Evolutionary conservation across 306 rosid genomes (phyloP), one percentile per base, ranked within the genome.

Genomic region (Ormosia semicastrata): DNA sequence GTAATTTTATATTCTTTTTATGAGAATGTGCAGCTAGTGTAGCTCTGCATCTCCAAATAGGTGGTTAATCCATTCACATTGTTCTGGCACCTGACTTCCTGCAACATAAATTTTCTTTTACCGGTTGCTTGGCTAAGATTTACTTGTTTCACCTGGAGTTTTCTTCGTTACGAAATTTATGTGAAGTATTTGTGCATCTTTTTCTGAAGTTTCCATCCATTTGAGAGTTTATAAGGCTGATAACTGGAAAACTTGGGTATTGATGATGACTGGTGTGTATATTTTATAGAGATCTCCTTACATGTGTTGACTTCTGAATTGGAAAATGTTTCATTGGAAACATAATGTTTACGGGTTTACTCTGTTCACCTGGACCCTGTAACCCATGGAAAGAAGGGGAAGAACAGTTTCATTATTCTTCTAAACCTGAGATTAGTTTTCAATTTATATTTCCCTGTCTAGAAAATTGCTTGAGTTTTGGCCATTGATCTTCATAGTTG

Each of bases 401-500:
- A 70, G 67, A 37, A 33, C 58, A 34, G 32, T 44, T 66, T 37
- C 15, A 10, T 11, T 71, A 24, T 65, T 73, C 75, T 77, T 52
- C 4, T 47, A 41, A 71, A 65, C 63, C 11, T 75, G 10, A 57
- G 50, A 60, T 33, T 71, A 40, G 43, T 70, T 76, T 77, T 70
- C 69, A 50, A 68, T 43, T 60, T 73, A 43, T 75, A 44, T 71
- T 56, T 80, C 62, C 53, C 62, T 65, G 7, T 64, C n/a, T 43
- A 39, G 41, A 71, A 79, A 76, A 66, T 72, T 83, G 65, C 67
- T 71, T 13, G 14, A 63, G 56, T 78, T 82, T 53, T 67, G 30
- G 60, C 46, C 69, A 12, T 76, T 57, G 73, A 49, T 75, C 57
- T 72, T 80, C 15, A 1, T 8, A 49, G 15, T 29, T 77, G 67